Conservation (phyloP, 192 early-diverging fungal genomes). For the Obelidium mucronatum region DNA sequence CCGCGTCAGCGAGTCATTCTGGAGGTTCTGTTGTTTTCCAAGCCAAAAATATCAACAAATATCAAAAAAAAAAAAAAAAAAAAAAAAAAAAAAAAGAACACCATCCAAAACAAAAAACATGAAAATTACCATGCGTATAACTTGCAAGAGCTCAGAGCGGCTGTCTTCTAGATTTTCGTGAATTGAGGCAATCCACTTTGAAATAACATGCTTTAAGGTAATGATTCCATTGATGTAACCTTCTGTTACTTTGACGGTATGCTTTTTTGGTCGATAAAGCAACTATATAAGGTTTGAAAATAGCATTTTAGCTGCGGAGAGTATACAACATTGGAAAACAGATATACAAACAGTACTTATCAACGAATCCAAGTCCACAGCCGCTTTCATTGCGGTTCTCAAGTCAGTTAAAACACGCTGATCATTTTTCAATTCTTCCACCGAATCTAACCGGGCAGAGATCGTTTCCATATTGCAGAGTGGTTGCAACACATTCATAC, state of each 20-base stretch:
- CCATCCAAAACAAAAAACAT: neutral
- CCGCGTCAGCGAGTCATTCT: constrained; percentile 23
- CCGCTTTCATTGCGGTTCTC: constrained; percentile 2
- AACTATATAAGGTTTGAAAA: neutral
- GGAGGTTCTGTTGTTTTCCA: constrained; percentile 18
- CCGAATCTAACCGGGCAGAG: constrained; percentile 63
- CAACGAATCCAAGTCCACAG: constrained; percentile 30
- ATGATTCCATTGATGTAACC: constrained; percentile 74
- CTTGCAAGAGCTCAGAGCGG: constrained; percentile 55
- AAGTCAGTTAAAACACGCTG: neutral
- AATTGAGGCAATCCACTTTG: constrained; percentile 49
- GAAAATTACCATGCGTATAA: too few relatives aligned
- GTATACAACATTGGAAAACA: constrained; percentile 23
- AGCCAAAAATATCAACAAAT: too few relatives aligned
- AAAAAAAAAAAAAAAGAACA: neutral
- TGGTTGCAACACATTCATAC: constrained; percentile 82
- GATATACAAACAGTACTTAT: constrained; percentile 2
- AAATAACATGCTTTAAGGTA: constrained; percentile 71
- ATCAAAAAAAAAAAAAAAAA: too few relatives aligned
- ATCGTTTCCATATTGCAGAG: constrained; percentile 54
- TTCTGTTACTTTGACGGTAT: constrained; percentile 64
- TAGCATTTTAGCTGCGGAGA: neutral
- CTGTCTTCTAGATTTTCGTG: constrained; percentile 40
- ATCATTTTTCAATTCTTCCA: constrained; percentile 49
- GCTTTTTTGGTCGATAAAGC: constrained; percentile 44